Evolutionary conservation across 371 early-diverging fungal genomes (phyloP), one percentile per base, ranked within the genome.

Genomic region (Saksenaea oblongispora): DNA sequence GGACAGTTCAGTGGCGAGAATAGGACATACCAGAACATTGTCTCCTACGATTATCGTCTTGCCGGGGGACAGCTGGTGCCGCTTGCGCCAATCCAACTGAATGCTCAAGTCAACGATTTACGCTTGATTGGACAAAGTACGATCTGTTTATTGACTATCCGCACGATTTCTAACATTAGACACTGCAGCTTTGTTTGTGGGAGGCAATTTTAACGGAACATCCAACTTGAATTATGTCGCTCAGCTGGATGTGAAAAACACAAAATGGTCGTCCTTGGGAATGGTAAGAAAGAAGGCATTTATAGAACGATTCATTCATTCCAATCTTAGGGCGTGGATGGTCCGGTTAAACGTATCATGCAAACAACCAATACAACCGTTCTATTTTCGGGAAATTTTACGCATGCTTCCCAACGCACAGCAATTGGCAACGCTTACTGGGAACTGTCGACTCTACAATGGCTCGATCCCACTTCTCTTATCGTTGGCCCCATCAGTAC

Each of bases 381-480:
- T 24, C 66, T 67, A 39, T 34, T 82, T 5, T 75, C 79, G 15
- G 82, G 82, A n/a, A 57, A 57, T 27, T 65, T 72, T 14, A 35
- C 65, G 1, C 62, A 59, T 9, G 13, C 59, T 24, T 14, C 61
- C 14, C 35, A 69, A 71, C 56, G 61, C 47, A 0, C 36, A 27
- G 7, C 62, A 2, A 47, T 58, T 26, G 71, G 67, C 14, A 79
- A 79, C 41, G 71, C 66, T 1, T 28, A 66, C 22, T 72, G 73
- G 71, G 37, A 69, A 34, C 31, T 57, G 1, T 26, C 57, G 1
- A 22, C 31, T 0, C 54, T 62, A 22, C 31, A 56, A 35, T 80
- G 74, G 72, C 51, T 67, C 0, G 56, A 69, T 1, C 64, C 65
- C 0, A 41, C 62, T 0, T 60, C 64, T 0, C 66, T 74, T 4